Evolutionary conservation across 495 filamentous ascomycete species (phyloP), one percentile per base, ranked within the genome.

Genomic region (Neurospora sp.): DNA sequence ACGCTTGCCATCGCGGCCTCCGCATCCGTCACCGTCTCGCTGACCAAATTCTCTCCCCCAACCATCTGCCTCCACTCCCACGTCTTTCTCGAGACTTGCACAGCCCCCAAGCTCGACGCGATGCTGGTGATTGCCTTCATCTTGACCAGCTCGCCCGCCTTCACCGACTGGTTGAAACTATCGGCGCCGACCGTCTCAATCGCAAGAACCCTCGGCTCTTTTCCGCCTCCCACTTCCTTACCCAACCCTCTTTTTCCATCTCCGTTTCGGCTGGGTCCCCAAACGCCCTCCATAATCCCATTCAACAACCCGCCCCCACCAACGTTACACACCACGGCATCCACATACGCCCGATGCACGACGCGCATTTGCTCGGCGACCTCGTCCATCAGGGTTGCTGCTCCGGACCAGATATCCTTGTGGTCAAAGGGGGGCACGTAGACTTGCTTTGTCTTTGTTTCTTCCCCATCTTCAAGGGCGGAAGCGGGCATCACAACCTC

Each of bases 361-460:
- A 71, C 74, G n/a, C 78, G 78, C 72, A 92, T 79, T 79, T 93
- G 90, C 22, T 80, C 74, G 31, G 85, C 82, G 10, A 97, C 79
- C 81, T 99, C 96, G 73, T 91, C 87, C 31, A 97, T 80, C 42
- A 98, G 76, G 3, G 88, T 93, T 53, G 87, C 83, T 75, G 90
- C 87, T 39, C 96, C 96, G 38, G 89, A 83, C 95, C 96, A 98
- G 75, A 98, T 89, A 74, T 91, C 89, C 40, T 88, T 84, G 81
- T 97, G 88, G 79, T 99, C 94, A 76, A 98, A 99, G 18, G 96
- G 96, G 40, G 93, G 91, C 8, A 96, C 92, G 80, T 98, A 97
- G n/a, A 94, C 87, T 14, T 89, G 89, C 70, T 85, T 83, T 78
- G 71, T 83, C 83, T 40, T 74, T 20, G 8, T 59, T 22, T 0